Evolutionary conservation across 768 basidiomycete genomes (phyloP).

Genomic region (Tylopilus rubrobrunneus): DNA sequence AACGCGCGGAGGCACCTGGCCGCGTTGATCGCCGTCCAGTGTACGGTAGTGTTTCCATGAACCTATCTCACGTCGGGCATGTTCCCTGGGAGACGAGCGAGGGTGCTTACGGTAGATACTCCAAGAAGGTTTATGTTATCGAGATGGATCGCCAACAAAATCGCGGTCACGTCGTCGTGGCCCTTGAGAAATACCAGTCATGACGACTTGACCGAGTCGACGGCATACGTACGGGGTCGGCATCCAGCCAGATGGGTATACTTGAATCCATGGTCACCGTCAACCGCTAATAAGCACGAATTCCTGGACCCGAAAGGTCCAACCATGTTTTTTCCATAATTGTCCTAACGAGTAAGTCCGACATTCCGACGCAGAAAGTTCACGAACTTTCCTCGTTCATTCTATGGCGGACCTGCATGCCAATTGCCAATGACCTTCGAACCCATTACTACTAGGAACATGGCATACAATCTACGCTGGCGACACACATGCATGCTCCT

Average conservation of each 20-base stretch:
- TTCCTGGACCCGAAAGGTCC: no score
- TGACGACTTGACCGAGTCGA: background rate
- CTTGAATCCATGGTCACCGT: background rate
- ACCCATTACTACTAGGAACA: no score
- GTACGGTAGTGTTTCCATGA: conserved; percentile 70
- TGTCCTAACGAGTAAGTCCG: no score
- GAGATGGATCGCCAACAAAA: conserved; percentile 69
- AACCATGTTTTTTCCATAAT: no score
- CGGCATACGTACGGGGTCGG: conserved; percentile 50
- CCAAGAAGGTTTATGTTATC: conserved; percentile 69
- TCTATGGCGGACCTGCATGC: no score
- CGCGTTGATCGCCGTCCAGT: conserved; percentile 67
- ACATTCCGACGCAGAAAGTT: no score
- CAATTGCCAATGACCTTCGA: no score
- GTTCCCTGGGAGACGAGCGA: background rate
- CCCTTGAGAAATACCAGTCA: conserved; percentile 44
- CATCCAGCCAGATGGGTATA: conserved; percentile 54
- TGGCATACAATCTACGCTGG: no score
- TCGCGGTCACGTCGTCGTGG: conserved; percentile 86
- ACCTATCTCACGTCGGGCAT: conserved; percentile 42
- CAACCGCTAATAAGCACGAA: no score
- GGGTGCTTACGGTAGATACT: conserved; percentile 65
- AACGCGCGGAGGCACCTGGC: conserved; percentile 75
- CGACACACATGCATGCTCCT: no score
- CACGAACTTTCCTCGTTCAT: no score